Evolutionary conservation across 2,329 filamentous ascomycete genomes (phyloP).

Genomic region (Penicillium sp.): DNA sequence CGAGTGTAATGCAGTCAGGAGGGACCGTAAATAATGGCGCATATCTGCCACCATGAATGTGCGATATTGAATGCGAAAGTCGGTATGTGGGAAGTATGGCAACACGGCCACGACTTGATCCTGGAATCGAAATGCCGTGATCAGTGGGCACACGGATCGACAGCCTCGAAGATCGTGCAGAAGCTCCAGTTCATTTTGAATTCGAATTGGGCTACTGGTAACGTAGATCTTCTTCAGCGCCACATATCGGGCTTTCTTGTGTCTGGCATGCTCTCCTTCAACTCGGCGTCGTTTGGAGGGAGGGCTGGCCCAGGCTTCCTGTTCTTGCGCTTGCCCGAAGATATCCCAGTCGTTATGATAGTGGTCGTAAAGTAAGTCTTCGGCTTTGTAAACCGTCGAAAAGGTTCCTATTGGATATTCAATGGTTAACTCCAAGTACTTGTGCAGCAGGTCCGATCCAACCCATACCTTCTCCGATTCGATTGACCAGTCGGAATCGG

Average conservation of each 20-base stretch:
- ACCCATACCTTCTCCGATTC: constrained; percentile 86
- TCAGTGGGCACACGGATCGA: constrained; percentile 85
- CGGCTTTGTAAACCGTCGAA: constrained; percentile 97
- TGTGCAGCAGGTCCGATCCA: background rate
- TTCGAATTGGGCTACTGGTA: constrained; percentile 88
- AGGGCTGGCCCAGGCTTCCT: constrained; percentile 69
- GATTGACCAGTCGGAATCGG: constrained; percentile 87
- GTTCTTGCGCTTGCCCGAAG: constrained; percentile 60
- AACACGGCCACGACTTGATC: constrained; percentile 95
- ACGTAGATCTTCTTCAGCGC: constrained; percentile 99
- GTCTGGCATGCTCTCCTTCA: constrained; percentile 42
- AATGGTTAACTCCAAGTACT: constrained; percentile 6
- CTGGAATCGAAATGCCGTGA: constrained; percentile 92
- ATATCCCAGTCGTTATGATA: constrained; percentile 88
- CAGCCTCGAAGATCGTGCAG: constrained; percentile 83
- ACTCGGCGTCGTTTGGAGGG: constrained; percentile 57
- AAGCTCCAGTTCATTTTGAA: constrained; percentile 93
- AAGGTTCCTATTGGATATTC: constrained; percentile 72
- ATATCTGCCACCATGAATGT: constrained; percentile 85
- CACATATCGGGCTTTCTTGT: constrained; percentile 71
- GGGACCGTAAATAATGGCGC: constrained; percentile 81
- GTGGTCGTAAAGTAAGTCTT: constrained; percentile 81
- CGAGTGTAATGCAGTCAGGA: constrained; percentile 80
- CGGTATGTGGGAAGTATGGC: constrained; percentile 92
- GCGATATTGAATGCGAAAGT: constrained; percentile 89